Base-by-base conservation (phyloP, 108 stramenopile genomes). In the Nitzschia palea region DNA sequence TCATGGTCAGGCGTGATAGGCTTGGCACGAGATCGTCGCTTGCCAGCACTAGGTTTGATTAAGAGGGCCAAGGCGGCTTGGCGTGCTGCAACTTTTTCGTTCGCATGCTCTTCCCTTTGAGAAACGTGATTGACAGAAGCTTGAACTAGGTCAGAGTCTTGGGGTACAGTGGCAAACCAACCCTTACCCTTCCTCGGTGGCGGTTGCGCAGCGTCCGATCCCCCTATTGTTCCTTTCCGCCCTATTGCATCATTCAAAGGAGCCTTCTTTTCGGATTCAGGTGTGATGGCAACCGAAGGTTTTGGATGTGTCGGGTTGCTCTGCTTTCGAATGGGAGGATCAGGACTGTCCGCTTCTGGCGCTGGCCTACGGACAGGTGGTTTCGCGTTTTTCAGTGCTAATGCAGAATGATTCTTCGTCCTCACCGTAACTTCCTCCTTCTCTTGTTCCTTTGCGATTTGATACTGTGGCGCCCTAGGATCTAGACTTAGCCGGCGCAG, bases 381-480 rank as follows among this genome's bases (percentile, higher is more conserved):
- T 17, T n/a, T 20, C 2, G 23, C 15, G 4, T 55, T 20, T 5
- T 12, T 29, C 29, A 29, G 26, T 8, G 33, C 17, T 14, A 31
- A 6, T 29, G 20, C 12, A 14, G 54, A 55, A 31, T 55, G 54
- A 55, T 55, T 55, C 5, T 32, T 8, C 17, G 54, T 55, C 20
- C 54, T 26, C 30, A 55, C 54, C 9, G 54, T 55, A 4, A 14
- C 28, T 15, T 55, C 54, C 30, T 23, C 8, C 20, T 40, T 25
- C 28, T 59, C 35, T 23, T 59, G 58, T 25, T 20, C 36, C 20
- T 3, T 8, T 14, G 58, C 58, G 35, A 59, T 59, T 36, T 40
- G 36, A 9, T 22, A 59, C 22, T 59, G 58, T 20, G 58, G 58
- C 3, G 62, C 62, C 2, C 62, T 43, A 22, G 62, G 62, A 23